These are phyloP conservation scores for Biancaea sappan DNA, from an alignment of 306 rosid species.

Conservation along the genomic window DNA sequence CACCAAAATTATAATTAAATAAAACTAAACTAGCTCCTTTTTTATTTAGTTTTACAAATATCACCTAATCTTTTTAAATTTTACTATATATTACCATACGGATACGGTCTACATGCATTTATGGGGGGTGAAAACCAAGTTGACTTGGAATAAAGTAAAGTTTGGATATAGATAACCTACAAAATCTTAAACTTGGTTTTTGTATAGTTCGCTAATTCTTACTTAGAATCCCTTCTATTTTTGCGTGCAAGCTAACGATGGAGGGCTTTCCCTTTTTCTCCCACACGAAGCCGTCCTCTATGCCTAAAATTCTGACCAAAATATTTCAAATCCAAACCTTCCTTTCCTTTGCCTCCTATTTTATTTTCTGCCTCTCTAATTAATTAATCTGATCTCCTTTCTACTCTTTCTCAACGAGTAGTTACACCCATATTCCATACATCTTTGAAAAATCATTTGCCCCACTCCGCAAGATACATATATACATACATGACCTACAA, in stretches of 20 bases:
- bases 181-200: background rate
- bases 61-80: no score
- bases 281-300: slow-evolving; percentile 1
- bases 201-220: background rate
- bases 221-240: slow-evolving; percentile 28
- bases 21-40: no score
- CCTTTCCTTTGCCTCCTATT: background rate
- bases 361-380: slow-evolving; percentile 8
- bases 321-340: background rate
- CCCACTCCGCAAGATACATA: slow-evolving; percentile 35
- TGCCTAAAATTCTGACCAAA: background rate
- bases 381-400: slow-evolving; percentile 9
- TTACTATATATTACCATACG: no score
- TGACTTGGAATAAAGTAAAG: slow-evolving; percentile 17
- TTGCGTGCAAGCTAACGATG: slow-evolving; percentile 42
- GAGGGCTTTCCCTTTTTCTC: background rate
- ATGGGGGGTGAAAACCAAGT: background rate
- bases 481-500: slow-evolving; percentile 22
- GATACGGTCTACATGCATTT: no score
- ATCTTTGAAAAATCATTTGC: background rate
- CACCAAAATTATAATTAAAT: no score
- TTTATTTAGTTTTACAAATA: no score
- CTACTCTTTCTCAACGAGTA: slow-evolving; percentile 27
- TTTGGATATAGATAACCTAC: slow-evolving; percentile 20
- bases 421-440: slow-evolving; percentile 36